Conservation (phyloP, 1,139 yeast genomes). For the Pichia sp. region DNA sequence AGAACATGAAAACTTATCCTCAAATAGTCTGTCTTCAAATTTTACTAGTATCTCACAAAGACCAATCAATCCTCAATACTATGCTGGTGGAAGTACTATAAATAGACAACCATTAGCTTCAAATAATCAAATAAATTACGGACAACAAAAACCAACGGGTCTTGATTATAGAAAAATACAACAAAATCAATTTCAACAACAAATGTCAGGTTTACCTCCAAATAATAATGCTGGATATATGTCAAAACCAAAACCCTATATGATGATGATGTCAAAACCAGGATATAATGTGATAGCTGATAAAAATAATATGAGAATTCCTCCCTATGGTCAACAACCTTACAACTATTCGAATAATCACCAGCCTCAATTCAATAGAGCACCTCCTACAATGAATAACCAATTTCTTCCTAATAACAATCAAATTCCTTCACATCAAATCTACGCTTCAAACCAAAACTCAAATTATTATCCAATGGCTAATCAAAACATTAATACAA, state of each 20-base stretch:
- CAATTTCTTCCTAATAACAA: neutral
- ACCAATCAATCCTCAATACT: constrained; percentile 59
- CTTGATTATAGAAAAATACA: constrained; percentile 11
- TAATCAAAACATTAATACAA: neutral
- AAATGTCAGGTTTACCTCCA: constrained; percentile 7
- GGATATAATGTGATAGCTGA: no score
- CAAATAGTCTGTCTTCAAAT: constrained; percentile 36
- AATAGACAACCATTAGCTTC: neutral
- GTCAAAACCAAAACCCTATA: constrained; percentile 16
- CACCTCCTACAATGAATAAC: no score
- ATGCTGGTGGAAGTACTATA: constrained; percentile 23
- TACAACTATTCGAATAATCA: neutral
- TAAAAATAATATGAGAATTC: no score
- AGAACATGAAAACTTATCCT: constrained; percentile 5
- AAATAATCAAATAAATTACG: neutral
- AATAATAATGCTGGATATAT: constrained; percentile 6
- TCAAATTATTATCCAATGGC: no score
- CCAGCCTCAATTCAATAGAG: no score
- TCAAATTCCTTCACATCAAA: neutral
- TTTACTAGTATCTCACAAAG: constrained; percentile 78
- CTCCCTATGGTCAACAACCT: neutral
- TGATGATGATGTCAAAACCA: no score
- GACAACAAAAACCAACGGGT: neutral
- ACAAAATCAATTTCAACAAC: constrained; percentile 9
- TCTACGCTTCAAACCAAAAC: no score